Conservation (phyloP, 768 basidiomycete genomes). For the Lactarius deliciosus region DNA sequence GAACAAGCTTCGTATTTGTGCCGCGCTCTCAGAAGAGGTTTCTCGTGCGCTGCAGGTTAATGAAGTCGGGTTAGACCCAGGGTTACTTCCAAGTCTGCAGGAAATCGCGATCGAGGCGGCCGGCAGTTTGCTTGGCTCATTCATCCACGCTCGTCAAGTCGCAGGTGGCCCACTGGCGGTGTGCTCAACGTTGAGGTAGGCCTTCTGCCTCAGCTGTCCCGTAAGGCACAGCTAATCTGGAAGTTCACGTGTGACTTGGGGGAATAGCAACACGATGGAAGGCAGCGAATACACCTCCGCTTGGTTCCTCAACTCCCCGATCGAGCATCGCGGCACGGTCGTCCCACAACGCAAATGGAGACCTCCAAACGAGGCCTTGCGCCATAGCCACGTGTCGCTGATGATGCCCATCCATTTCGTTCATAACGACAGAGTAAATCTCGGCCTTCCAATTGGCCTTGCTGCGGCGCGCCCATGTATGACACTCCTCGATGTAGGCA, state of each 20-base stretch:
- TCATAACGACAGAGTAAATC: background rate
- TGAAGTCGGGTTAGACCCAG: background rate
- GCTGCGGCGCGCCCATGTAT: background rate
- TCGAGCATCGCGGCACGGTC: background rate
- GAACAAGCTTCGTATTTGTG: background rate
- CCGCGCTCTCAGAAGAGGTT: background rate
- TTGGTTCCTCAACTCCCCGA: slow-evolving; percentile 3
- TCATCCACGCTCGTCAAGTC: too few relatives aligned
- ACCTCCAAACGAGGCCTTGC: background rate
- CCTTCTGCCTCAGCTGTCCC: too few relatives aligned
- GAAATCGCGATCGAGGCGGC: background rate
- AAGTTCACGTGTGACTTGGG: too few relatives aligned
- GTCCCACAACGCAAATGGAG: slow-evolving; percentile 20
- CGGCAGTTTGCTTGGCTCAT: too few relatives aligned
- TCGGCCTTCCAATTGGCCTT: background rate
- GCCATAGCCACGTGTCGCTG: background rate
- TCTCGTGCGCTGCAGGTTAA: background rate
- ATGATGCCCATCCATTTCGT: slow-evolving; percentile 17
- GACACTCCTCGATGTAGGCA: background rate
- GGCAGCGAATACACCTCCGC: background rate
- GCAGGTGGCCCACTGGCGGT: too few relatives aligned
- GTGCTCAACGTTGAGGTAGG: too few relatives aligned
- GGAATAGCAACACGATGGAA: too few relatives aligned
- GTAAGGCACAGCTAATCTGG: too few relatives aligned
- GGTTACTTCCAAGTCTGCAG: background rate